Percentiles rank a stretch among this genome's conserved stretches.
Evolutionary conservation across 805 yeast species (phyloP).

Genomic region (Candida succiphila): DNA sequence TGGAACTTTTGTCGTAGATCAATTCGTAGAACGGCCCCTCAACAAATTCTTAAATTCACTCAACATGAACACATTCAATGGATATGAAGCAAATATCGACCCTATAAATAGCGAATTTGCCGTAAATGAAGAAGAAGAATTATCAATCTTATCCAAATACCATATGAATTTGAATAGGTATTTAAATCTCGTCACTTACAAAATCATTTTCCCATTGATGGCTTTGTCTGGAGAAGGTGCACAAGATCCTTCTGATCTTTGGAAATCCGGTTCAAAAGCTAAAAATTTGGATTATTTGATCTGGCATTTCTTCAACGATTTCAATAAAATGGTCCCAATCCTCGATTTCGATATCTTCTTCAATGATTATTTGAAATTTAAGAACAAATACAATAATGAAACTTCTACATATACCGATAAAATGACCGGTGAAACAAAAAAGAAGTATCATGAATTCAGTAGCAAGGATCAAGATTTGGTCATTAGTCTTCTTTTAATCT

Average conservation of each 20-base stretch:
- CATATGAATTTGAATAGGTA: conserved; percentile 27
- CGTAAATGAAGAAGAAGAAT: conserved; percentile 6
- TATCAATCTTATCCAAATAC: conserved; percentile 17
- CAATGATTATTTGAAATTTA: conserved; percentile 40
- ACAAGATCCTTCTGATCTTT: conserved; percentile 9
- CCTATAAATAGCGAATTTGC: background rate
- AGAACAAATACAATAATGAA: conserved; percentile 24
- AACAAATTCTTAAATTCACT: conserved; percentile 12
- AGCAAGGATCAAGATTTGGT: conserved; percentile 26
- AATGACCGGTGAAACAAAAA: conserved; percentile 32
- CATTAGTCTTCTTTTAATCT: conserved; percentile 41
- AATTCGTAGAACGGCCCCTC: conserved; percentile 18
- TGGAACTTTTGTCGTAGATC: conserved; percentile 16
- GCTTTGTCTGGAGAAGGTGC: conserved; percentile 4
- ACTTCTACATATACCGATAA: conserved; percentile 26
- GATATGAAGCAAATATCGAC: conserved; percentile 11
- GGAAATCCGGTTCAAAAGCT: background rate
- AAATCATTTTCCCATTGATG: conserved; percentile 22
- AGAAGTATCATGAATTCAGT: conserved; percentile 22
- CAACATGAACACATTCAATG: conserved; percentile 18
- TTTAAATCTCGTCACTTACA: conserved; percentile 21
- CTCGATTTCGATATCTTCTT: conserved; percentile 44
- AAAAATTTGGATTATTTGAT: conserved; percentile 34
- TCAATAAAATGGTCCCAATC: conserved; percentile 44
- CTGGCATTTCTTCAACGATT: conserved; percentile 38